A percentile compares a stretch with the other conserved stretches of the same genome.
Evolutionary conservation across 305 asterid species (phyloP).

Genomic region (Solanum chacoense): DNA sequence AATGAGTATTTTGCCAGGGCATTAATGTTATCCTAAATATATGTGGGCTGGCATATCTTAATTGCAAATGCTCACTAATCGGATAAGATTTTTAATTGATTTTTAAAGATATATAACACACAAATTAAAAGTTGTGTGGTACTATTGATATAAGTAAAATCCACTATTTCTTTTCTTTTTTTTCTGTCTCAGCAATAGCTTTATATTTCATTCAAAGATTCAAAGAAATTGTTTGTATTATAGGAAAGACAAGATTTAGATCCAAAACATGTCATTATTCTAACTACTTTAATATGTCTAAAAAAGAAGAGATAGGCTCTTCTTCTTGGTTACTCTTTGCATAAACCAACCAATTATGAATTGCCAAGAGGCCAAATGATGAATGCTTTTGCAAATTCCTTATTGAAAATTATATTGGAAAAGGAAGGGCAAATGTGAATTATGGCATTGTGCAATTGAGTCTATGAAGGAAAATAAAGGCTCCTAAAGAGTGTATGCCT

Average conservation of each 20-base stretch:
- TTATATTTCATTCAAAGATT: not conserved
- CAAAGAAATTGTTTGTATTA: not conserved
- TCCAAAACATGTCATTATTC: not conserved
- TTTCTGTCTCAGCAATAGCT: not conserved
- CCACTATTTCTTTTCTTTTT: not conserved
- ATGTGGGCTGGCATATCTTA: not conserved
- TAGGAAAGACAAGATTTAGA: slow-evolving; percentile 12
- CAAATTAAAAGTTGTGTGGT: not conserved
- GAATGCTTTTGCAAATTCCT: slow-evolving; percentile 7
- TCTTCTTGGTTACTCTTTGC: slow-evolving; percentile 14
- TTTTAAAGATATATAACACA: not conserved
- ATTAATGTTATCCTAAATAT: not conserved
- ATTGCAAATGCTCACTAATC: not conserved
- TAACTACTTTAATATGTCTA: not conserved
- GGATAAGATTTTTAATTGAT: not conserved
- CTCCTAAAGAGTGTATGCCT: not conserved
- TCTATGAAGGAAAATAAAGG: not conserved
- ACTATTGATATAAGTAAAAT: not conserved
- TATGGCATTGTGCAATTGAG: slow-evolving; percentile 15
- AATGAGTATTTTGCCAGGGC: not conserved
- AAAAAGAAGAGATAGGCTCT: slow-evolving; percentile 10
- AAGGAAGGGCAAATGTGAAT: not conserved
- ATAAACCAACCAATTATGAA: slow-evolving; percentile 8
- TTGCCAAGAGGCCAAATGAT: slow-evolving; percentile 3
- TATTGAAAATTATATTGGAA: not conserved